These are phyloP conservation scores for Sporothrix pseudoabietina DNA, from an alignment of 2,329 filamentous ascomycete species.

Conservation along the genomic window DNA sequence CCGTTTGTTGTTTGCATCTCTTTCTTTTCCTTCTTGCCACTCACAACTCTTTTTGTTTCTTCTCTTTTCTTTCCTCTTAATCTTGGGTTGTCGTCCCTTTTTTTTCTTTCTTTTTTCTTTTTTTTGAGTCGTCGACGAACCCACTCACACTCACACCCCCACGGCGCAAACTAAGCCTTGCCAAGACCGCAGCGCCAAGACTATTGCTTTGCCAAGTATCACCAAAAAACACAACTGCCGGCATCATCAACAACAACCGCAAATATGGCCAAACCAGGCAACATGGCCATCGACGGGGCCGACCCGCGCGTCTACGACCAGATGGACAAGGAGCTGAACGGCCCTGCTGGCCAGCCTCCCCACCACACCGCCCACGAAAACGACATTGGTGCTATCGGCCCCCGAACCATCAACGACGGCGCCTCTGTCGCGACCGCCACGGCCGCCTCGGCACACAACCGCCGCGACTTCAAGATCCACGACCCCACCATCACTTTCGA, in stretches of 20 bases:
- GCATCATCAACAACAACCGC: not conserved
- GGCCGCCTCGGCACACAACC: not conserved
- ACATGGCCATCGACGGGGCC: constrained; percentile 32
- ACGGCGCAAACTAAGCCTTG: not conserved
- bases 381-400: not conserved
- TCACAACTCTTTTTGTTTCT: not conserved
- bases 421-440: not conserved
- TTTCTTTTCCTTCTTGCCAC: not conserved
- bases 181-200: not conserved
- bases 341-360: not conserved
- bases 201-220: constrained; percentile 1
- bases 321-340: constrained; percentile 2
- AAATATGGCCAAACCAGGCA: constrained; percentile 32
- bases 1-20: not conserved
- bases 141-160: constrained; percentile 3
- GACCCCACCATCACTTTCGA: constrained; percentile 42
- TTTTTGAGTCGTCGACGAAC: not conserved
- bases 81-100: not conserved
- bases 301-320: constrained; percentile 31
- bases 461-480: constrained; percentile 32
- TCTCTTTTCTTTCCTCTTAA: not conserved
- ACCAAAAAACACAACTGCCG: constrained; percentile 1
- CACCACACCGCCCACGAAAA: not conserved
- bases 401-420: not conserved
- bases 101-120: not conserved